phyloP scores from a whole-genome alignment of 2,329 filamentous ascomycete species.

The Pseudomassariella vexata region DNA sequence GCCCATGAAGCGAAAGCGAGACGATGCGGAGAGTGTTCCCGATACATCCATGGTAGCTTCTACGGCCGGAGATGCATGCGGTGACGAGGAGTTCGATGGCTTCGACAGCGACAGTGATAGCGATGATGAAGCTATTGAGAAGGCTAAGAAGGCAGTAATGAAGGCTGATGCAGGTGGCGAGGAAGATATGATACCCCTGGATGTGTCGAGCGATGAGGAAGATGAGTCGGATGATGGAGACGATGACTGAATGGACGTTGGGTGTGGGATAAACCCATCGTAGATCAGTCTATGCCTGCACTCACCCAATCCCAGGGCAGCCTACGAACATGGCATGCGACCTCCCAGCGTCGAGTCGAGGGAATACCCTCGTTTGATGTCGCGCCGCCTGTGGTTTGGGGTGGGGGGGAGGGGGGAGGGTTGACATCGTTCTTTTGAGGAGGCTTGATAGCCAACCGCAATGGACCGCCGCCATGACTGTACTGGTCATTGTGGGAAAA shows the following conservation, averaged over 20 bases:
- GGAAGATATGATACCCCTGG: conserved; percentile 42
- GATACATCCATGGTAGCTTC: conserved; percentile 25
- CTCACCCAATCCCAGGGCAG: too few species aligned
- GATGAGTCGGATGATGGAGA: conserved; percentile 26
- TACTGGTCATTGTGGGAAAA: too few species aligned
- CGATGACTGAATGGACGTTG: conserved; percentile 17
- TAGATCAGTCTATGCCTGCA: too few species aligned
- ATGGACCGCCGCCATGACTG: too few species aligned
- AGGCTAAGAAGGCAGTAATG: conserved; percentile 24
- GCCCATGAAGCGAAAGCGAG: conserved; percentile 69
- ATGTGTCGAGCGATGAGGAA: conserved; percentile 24
- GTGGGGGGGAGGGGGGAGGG: too few species aligned
- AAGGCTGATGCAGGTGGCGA: conserved; percentile 31
- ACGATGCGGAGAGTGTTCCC: conserved; percentile 41
- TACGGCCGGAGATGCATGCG: conserved; percentile 24
- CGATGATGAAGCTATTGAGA: conserved; percentile 24
- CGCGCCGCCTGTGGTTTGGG: too few species aligned
- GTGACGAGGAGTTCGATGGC: conserved; percentile 39
- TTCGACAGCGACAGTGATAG: conserved; percentile 34
- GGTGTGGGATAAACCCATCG: too few species aligned
- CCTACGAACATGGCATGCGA: too few species aligned
- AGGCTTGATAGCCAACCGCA: too few species aligned
- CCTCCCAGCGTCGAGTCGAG: too few species aligned
- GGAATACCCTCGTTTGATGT: too few species aligned
- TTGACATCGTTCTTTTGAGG: too few species aligned